Evolutionary conservation across 192 early-diverging fungal species (phyloP).

Genomic region (Rhizophagus clarus): DNA sequence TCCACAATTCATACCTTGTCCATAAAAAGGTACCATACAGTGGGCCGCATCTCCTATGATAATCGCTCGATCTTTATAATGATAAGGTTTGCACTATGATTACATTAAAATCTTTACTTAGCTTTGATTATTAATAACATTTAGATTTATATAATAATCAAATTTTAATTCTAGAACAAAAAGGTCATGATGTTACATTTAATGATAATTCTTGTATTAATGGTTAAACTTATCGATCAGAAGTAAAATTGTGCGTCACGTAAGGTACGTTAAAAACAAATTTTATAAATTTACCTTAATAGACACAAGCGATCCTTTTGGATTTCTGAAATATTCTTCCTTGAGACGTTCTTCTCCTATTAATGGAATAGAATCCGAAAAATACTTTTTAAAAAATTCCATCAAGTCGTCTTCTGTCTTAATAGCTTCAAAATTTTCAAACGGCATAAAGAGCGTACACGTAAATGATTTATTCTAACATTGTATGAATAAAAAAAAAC

Average conservation of each 20-base stretch:
- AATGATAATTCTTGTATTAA: neutral
- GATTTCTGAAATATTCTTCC: slow-evolving; percentile 81
- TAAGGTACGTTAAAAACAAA: too few relatives aligned
- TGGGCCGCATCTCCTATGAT: slow-evolving; percentile 97
- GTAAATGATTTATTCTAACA: slow-evolving; percentile 89
- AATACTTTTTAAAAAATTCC: slow-evolving; percentile 73
- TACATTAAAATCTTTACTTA: neutral
- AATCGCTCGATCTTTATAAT: slow-evolving; percentile 74
- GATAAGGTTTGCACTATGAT: slow-evolving; percentile 68
- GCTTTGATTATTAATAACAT: neutral
- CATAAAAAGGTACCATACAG: slow-evolving; percentile 98
- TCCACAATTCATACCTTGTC: slow-evolving; percentile 98
- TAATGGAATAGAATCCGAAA: slow-evolving; percentile 74
- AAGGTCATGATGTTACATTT: neutral
- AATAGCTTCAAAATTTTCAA: slow-evolving; percentile 74
- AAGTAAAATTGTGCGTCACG: neutral
- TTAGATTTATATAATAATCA: too few relatives aligned
- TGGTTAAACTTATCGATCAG: neutral
- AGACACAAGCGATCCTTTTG: slow-evolving; percentile 80
- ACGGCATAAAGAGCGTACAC: slow-evolving; percentile 96
- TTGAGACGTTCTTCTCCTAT: slow-evolving; percentile 76
- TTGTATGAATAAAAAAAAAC: neutral
- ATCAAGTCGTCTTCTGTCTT: slow-evolving; percentile 62
- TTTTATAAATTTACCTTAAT: slow-evolving; percentile 59
- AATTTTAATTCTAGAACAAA: too few relatives aligned